A percentile compares a stretch with the other conserved stretches of the same genome.
These are phyloP conservation scores for Cryptosporidium andersoni DNA, from an alignment of 169 alveolate genomes.

Conservation along the genomic window DNA sequence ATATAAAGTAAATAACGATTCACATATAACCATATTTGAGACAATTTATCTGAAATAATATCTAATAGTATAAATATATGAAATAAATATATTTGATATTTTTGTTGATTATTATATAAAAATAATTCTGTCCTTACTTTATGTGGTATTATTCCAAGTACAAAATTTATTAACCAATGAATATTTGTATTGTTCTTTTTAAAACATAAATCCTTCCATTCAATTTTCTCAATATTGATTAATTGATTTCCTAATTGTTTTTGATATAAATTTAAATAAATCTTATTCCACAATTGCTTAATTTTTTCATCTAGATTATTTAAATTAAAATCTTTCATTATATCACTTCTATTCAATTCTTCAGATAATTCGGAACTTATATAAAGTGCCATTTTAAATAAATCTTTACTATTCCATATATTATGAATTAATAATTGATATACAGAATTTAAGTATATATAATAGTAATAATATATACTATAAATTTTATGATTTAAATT, in stretches of 20 bases:
- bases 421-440: not conserved
- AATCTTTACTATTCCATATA: not conserved
- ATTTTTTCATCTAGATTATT: not conserved
- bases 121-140: not conserved
- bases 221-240: too few relatives aligned
- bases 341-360: not conserved
- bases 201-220: too few relatives aligned
- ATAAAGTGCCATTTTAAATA: not conserved
- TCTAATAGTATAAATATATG: constrained; percentile 30
- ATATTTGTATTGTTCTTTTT: too few relatives aligned
- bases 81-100: not conserved
- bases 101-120: not conserved
- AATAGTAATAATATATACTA: constrained; percentile 12
- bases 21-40: not conserved
- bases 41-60: not conserved
- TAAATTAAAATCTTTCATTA: not conserved
- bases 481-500: constrained; percentile 7
- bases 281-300: too few relatives aligned
- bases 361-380: not conserved
- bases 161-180: too few relatives aligned
- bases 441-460: not conserved
- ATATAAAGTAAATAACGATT: constrained; percentile 24
- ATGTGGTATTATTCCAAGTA: too few relatives aligned
- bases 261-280: too few relatives aligned
- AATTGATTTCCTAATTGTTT: too few relatives aligned